Conservation (phyloP, 306 rosid genomes). For the Acacia melanoxylon region DNA sequence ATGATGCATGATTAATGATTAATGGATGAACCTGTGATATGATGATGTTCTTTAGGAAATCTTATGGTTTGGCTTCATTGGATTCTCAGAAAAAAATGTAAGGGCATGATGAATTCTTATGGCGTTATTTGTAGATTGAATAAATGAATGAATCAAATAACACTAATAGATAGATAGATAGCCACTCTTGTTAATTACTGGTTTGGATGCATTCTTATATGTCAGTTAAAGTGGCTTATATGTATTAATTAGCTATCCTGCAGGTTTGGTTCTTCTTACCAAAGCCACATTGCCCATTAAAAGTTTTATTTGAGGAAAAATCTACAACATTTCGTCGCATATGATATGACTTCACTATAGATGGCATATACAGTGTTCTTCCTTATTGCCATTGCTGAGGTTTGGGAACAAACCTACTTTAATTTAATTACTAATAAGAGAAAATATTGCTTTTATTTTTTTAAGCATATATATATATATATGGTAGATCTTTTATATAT, state of each 20-base stretch:
- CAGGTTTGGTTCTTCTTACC: slow-evolving; percentile 10
- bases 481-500: no score
- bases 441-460: not conserved
- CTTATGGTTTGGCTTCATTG: not conserved
- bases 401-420: not conserved
- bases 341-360: not conserved
- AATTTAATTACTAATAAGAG: not conserved
- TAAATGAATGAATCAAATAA: not conserved
- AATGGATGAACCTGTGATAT: slow-evolving; percentile 39
- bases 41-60: not conserved
- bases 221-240: not conserved
- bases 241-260: not conserved
- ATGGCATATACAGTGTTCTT: not conserved
- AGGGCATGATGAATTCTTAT: not conserved
- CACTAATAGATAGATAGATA: not conserved
- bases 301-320: slow-evolving; percentile 1
- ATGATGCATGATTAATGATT: slow-evolving; percentile 26
- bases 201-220: slow-evolving; percentile 18
- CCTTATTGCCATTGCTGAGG: not conserved
- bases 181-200: slow-evolving; percentile 7
- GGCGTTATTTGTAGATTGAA: not conserved
- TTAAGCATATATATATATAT: no score
- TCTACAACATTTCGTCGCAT: not conserved
- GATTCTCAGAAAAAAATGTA: not conserved
- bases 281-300: not conserved